A percentile compares a stretch with the other conserved stretches of the same genome.
Evolutionary conservation across 805 yeast species (phyloP).

Genomic region (Brettanomyces naardenensis): DNA sequence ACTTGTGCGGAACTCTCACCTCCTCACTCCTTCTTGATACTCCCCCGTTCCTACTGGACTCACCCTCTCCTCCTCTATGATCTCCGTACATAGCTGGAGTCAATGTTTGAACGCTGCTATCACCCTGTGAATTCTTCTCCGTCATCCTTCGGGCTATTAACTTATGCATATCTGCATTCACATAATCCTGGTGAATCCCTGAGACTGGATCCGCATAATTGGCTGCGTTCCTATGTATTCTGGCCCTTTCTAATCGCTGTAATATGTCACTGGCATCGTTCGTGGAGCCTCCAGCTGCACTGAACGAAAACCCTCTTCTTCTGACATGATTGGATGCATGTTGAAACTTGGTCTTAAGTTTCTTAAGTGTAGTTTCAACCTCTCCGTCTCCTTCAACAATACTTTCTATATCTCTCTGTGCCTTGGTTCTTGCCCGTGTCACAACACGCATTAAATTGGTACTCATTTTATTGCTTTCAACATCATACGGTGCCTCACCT

Average conservation of each 20-base stretch:
- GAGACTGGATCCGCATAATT: neutral
- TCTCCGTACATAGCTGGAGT: constrained; percentile 1
- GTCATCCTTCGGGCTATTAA: constrained; percentile 1
- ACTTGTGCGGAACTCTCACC: neutral
- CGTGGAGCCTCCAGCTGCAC: constrained; percentile 23
- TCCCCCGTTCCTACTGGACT: neutral
- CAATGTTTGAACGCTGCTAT: constrained; percentile 1
- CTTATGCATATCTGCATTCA: neutral
- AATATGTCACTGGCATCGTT: constrained; percentile 22
- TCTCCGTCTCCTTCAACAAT: constrained; percentile 3
- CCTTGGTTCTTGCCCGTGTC: constrained; percentile 14
- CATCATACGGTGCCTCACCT: constrained; percentile 21
- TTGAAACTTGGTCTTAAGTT: constrained; percentile 1
- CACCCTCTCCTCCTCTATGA: neutral
- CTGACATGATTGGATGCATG: neutral
- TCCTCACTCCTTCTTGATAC: neutral
- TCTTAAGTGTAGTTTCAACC: neutral
- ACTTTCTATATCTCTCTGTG: constrained; percentile 18
- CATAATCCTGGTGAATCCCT: neutral
- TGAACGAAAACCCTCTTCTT: neutral
- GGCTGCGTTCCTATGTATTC: constrained; percentile 15
- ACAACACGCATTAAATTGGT: constrained; percentile 15
- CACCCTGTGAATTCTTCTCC: neutral
- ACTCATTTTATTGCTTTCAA: constrained; percentile 14
- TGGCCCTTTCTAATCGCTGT: constrained; percentile 27